These are phyloP conservation scores for Tricholoma furcatifolium DNA, from an alignment of 768 basidiomycete species.

Conservation along the genomic window DNA sequence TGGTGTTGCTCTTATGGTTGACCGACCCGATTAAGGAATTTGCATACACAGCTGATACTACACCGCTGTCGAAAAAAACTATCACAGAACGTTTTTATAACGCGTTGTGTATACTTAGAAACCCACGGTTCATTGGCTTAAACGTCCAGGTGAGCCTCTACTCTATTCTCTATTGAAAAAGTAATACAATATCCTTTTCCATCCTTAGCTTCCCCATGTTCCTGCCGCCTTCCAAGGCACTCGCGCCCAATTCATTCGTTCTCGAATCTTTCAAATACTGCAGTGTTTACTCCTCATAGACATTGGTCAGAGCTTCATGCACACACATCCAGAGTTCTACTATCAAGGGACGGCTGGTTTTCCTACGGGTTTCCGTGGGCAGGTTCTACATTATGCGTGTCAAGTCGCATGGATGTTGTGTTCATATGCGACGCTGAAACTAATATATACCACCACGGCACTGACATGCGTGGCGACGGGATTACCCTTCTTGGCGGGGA, in stretches of 20 bases:
- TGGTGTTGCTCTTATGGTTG: conserved; percentile 4
- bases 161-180: neutral
- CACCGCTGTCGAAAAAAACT: neutral
- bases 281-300: conserved; percentile 7
- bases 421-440: neutral
- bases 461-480: conserved; percentile 2
- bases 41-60: neutral
- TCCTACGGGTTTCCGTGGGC: conserved; percentile 1
- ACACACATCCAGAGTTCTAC: conserved; percentile 3
- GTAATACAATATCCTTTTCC: neutral
- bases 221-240: conserved; percentile 2
- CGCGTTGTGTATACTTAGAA: conserved; percentile 3
- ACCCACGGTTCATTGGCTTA: conserved; percentile 4
- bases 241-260: conserved; percentile 1
- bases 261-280: conserved; percentile 4
- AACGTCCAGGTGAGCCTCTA: conserved; percentile 4
- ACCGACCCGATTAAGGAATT: conserved; percentile 8
- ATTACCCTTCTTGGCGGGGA: neutral
- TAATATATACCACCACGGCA: conserved; percentile 3
- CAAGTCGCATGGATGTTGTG: neutral
- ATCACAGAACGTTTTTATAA: neutral
- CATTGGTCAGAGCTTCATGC: conserved; percentile 5
- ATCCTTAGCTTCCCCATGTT: neutral
- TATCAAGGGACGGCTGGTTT: conserved; percentile 5
- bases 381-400: neutral